Evolutionary conservation across 1,284 basidiomycete species (phyloP), one percentile per base, ranked within the genome.

Genomic region (Ganoderma resinaceum): DNA sequence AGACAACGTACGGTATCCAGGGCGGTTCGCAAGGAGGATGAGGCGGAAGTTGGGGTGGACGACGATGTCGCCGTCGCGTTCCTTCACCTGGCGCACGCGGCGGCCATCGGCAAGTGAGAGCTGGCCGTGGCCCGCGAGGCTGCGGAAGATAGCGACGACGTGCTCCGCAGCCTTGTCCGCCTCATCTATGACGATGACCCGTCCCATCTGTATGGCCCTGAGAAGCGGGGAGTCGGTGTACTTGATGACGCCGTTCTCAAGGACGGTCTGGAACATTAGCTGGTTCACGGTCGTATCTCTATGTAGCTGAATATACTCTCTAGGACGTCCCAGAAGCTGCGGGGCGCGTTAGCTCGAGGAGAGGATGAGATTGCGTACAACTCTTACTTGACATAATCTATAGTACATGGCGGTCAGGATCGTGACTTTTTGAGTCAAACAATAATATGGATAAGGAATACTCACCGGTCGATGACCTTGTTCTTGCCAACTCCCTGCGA

Each of bases 81-180:
- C 84, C 59, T 77, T 77, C 40, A 77, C 75, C 14, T 79, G 77
- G n/a, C 85, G 79, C 1, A 91, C 87, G 12, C 88, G 81, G 1
- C 89, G 81, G 29, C 89, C 89, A 76, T 91, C 89, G 0, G 87
- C 82, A 4, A 91, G 81, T 0, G 85, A 86, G 77, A 91, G 80
- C 76, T 90, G 89, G 11, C 86, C 83, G 66, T 89, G 87, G 1
- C 88, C 86, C 2, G 88, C 89, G 38, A 91, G 83, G 74, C 88
- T 89, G 38, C 87, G 82, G 83, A 91, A 90, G 62, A 91, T 85
- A 4, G 89, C 89, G 20, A 90, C 89, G 63, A 91, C 89, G 69
- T 91, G 89, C 74, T 90, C 89, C 3, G 89, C 88, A 14, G 89
- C 89, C 77, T 91, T 91, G 79, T 91, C 89, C 9, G 89, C 89